These are phyloP conservation scores for Penicillium thymicola DNA, from an alignment of 2,329 filamentous ascomycete species.

Conservation along the genomic window DNA sequence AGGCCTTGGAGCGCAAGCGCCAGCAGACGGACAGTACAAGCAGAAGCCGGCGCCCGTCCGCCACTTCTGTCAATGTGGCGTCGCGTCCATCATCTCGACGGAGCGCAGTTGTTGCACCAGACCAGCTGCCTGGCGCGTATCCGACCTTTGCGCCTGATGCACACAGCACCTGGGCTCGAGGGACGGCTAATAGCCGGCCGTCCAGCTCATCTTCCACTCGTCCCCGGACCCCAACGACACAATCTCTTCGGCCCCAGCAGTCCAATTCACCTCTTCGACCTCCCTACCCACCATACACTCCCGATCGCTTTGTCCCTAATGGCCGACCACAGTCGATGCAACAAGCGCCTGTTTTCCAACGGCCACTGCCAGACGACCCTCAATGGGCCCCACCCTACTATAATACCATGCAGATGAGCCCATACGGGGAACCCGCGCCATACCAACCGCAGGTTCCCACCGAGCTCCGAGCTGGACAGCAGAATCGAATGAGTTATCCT, in stretches of 20 bases:
- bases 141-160: constrained; percentile 38
- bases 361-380: constrained; percentile 50
- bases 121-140: constrained; percentile 30
- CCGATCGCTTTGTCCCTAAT: constrained; percentile 38
- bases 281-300: constrained; percentile 29
- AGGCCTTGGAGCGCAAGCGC: constrained; percentile 70
- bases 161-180: constrained; percentile 46
- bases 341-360: constrained; percentile 31
- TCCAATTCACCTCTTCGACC: constrained; percentile 36
- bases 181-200: constrained; percentile 44
- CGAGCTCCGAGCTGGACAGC: constrained; percentile 32
- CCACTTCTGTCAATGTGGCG: constrained; percentile 18
- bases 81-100: constrained; percentile 22
- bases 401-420: constrained; percentile 22
- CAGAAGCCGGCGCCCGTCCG: constrained; percentile 17
- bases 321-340: constrained; percentile 36
- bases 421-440: constrained; percentile 30
- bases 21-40: constrained; percentile 46
- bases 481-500: constrained; percentile 22
- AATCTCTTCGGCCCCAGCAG: constrained; percentile 37
- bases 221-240: constrained; percentile 44
- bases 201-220: constrained; percentile 39
- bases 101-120: constrained; percentile 11
- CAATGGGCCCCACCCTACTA: constrained; percentile 44
- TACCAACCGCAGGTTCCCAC: constrained; percentile 28